These are phyloP conservation scores for Thalassiosira mediterranea DNA, from an alignment of 352 stramenopile genomes.

Conservation along the genomic window DNA sequence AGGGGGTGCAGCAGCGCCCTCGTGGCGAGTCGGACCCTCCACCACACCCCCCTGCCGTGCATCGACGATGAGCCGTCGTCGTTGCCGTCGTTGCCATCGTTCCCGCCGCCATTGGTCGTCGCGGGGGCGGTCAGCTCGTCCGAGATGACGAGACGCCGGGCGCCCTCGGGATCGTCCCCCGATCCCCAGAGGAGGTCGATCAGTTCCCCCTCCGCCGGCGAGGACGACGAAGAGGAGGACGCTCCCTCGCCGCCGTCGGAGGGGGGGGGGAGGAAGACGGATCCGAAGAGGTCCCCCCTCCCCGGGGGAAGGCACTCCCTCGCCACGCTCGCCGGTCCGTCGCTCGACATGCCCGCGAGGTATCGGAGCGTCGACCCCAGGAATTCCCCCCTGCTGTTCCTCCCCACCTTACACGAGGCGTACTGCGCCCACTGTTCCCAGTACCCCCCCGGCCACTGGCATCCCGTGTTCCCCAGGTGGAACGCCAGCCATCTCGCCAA, in stretches of 20 bases:
- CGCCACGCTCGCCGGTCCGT: slow-evolving; percentile 42
- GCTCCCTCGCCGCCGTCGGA: no score
- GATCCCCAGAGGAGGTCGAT: slow-evolving; percentile 63
- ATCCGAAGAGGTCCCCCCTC: no score
- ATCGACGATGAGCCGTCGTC: slow-evolving; percentile 33
- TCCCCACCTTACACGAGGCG: slow-evolving; percentile 17
- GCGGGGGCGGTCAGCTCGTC: slow-evolving; percentile 54
- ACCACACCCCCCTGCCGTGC: slow-evolving; percentile 47
- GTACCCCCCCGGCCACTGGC: slow-evolving; percentile 77
- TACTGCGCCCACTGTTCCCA: slow-evolving; percentile 77
- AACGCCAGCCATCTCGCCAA: slow-evolving; percentile 76
- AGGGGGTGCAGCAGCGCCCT: slow-evolving; percentile 38
- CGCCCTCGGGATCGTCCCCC: slow-evolving; percentile 53
- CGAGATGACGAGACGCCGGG: slow-evolving; percentile 56
- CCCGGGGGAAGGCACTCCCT: slow-evolving; percentile 55
- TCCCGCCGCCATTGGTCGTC: slow-evolving; percentile 3
- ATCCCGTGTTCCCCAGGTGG: slow-evolving; percentile 80
- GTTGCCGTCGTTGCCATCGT: slow-evolving; percentile 17
- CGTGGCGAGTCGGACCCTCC: slow-evolving; percentile 41
- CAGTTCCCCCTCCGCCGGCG: slow-evolving; percentile 52
- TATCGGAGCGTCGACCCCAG: slow-evolving; percentile 29
- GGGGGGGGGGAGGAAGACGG: no score
- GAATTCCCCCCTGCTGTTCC: slow-evolving; percentile 62
- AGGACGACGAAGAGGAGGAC: no score
- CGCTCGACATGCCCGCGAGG: slow-evolving; percentile 40